A percentile compares a stretch with the other conserved stretches of the same genome.
phyloP scores from a whole-genome alignment of 805 yeast species.

The Schizosaccharomyces octosporus region DNA sequence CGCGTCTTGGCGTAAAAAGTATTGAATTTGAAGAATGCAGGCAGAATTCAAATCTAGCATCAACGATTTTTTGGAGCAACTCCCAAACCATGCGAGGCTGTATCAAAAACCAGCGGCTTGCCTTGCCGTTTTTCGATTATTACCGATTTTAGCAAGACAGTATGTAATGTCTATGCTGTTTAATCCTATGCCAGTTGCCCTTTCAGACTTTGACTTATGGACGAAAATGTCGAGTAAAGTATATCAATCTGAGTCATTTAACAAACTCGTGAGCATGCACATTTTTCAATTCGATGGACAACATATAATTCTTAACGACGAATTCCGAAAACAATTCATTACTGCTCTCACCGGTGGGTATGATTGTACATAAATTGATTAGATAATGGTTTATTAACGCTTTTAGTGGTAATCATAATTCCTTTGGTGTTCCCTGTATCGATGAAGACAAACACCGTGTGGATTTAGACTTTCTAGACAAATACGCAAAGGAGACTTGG shows the following conservation, averaged over 20 bases:
- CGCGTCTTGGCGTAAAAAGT: too few species aligned
- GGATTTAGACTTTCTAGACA: constrained; percentile 41
- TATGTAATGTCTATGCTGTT: constrained; percentile 71
- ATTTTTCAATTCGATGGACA: constrained; percentile 35
- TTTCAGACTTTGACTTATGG: constrained; percentile 51
- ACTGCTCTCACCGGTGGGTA: constrained; percentile 67
- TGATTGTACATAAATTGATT: not conserved
- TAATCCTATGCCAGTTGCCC: constrained; percentile 44
- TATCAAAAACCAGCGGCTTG: constrained; percentile 78
- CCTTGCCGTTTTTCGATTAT: constrained; percentile 66
- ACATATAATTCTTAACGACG: constrained; percentile 35
- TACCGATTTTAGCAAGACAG: constrained; percentile 76
- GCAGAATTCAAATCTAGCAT: not conserved
- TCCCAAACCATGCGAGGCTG: constrained; percentile 64
- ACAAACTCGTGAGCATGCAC: constrained; percentile 52
- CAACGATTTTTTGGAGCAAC: constrained; percentile 62
- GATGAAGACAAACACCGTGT: constrained; percentile 31
- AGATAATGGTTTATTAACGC: not conserved
- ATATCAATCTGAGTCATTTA: constrained; percentile 51
- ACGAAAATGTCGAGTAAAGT: constrained; percentile 28
- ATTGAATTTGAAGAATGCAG: not conserved
- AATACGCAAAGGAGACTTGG: constrained; percentile 73
- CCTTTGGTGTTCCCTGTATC: constrained; percentile 53
- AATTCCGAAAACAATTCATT: constrained; percentile 49
- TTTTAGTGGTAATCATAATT: constrained; percentile 23